Base-by-base conservation (phyloP, 352 stramenopile species). In the Pythium plurisporium region DNA sequence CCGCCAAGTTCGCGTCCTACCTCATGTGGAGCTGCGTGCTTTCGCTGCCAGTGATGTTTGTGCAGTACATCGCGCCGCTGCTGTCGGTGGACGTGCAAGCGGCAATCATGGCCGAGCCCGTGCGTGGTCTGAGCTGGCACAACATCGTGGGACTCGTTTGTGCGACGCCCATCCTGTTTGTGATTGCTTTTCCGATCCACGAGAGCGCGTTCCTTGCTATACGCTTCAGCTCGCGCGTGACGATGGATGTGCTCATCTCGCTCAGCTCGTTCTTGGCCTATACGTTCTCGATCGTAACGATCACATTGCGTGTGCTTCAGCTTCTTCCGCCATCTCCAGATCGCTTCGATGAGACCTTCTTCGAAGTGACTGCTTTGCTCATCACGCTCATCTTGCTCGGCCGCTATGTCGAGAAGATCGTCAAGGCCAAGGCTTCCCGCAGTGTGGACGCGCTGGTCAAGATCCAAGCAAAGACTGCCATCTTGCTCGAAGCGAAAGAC, bases 401-500 rank as follows among this genome's bases (percentile, higher is more conserved):
- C 0, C 73, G 81, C 8, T 89, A 87, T 64, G 84, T 92, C 29
- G 80, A 92, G 60, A 83, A 81, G 37, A 72, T 76, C 20, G 81
- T 84, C 20, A 90, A 90, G 58, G 67, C 76, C 7, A 76, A 70
- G 44, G 81, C 82, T 14, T 87, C 82, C 7, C 82, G 80, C 55
- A 89, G 76, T 33, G 67, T 92, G 19, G 76, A 88, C 41, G 71
- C 73, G 22, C 62, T 92, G 29, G 53, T 89, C 29, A 72, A 75
- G 14, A 84, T 89, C 56, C 79, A 92, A 53, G 76, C 80, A 29
- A 90, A 90, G 62, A 94, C 79, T 1, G 96, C 95, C 11, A 94
- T 96, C 34, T 71, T 98, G 51, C 64, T 98, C 19, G 81, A 89
- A 25, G 61, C 62, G 0, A 54, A 67, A 5, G 51, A 72, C 42